Percentiles rank a stretch among this genome's conserved stretches.
phyloP scores from a whole-genome alignment of 257 asterid species.

The Solanum verrucosum region DNA sequence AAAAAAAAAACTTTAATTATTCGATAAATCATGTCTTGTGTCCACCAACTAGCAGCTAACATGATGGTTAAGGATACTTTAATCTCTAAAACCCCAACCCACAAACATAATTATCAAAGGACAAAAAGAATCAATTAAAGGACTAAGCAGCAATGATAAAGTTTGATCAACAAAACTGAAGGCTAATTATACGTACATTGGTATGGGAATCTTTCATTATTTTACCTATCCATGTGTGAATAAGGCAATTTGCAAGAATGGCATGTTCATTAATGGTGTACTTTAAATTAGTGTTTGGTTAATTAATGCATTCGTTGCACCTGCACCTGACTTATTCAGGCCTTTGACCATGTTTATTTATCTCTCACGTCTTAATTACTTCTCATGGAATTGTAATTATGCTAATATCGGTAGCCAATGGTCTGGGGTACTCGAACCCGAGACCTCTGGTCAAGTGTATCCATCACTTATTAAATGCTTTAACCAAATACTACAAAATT shows the following conservation, averaged over 20 bases:
- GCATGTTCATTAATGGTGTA: not conserved
- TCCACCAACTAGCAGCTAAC: constrained; percentile 33
- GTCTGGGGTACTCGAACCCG: too few species aligned
- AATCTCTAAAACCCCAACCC: not conserved
- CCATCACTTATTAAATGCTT: not conserved
- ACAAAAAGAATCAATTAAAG: not conserved
- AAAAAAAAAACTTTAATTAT: constrained; percentile 15
- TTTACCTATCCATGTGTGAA: not conserved
- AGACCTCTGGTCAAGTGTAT: not conserved
- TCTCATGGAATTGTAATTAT: not conserved
- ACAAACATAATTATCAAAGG: constrained; percentile 2
- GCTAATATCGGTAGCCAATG: not conserved
- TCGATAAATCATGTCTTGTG: constrained; percentile 22
- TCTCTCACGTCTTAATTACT: not conserved
- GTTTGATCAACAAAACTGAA: not conserved
- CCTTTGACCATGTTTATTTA: constrained; percentile 2
- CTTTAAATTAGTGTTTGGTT: not conserved
- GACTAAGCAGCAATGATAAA: not conserved
- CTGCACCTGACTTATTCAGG: constrained; percentile 1
- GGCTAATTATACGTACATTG: constrained; percentile 8
- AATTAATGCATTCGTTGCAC: not conserved
- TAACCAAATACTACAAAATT: not conserved
- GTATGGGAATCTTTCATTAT: constrained; percentile 13
- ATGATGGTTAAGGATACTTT: constrained; percentile 18
- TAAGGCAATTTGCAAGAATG: not conserved